phyloP scores from a whole-genome alignment of 1,139 yeast species.

The Arxiozyma telluris region DNA sequence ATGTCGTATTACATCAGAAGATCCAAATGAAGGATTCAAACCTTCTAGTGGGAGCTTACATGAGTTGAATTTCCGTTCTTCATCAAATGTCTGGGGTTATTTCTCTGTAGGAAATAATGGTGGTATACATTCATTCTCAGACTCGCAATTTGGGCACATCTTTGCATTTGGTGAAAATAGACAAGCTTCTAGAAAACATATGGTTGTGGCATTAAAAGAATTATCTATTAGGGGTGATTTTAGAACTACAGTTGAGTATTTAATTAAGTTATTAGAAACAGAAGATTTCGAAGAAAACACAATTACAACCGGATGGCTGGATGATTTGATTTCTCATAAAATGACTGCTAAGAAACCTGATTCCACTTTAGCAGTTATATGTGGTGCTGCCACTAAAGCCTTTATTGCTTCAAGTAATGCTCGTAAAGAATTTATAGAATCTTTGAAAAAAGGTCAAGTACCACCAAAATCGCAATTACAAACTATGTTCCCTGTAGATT shows the following conservation, averaged over 20 bases:
- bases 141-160: conserved; percentile 96
- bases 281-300: conserved; percentile 95
- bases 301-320: conserved; percentile 98
- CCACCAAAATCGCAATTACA: conserved; percentile 71
- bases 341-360: conserved; percentile 97
- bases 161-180: conserved; percentile 98
- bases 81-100: conserved; percentile 98
- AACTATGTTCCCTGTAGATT: conserved; percentile 86
- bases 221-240: conserved; percentile 96
- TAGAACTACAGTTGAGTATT: conserved; percentile 93
- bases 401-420: conserved; percentile 71
- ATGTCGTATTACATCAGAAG: conserved; percentile 97
- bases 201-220: conserved; percentile 97
- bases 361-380: conserved; percentile 75
- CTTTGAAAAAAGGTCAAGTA: conserved; percentile 91
- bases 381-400: conserved; percentile 97
- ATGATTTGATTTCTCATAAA: conserved; percentile 84
- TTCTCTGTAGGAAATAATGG: conserved; percentile 96
- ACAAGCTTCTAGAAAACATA: conserved; percentile 94
- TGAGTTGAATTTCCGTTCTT: conserved; percentile 91
- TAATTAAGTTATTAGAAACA: conserved; percentile 88
- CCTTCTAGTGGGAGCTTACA: conserved; percentile 96
- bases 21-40: conserved; percentile 98
- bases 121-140: conserved; percentile 94
- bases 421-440: conserved; percentile 55